Percentiles rank a stretch among this genome's conserved stretches.
Conservation (phyloP, 2,329 filamentous ascomycete genomes). For the Aotearoamyces nothofagi region DNA sequence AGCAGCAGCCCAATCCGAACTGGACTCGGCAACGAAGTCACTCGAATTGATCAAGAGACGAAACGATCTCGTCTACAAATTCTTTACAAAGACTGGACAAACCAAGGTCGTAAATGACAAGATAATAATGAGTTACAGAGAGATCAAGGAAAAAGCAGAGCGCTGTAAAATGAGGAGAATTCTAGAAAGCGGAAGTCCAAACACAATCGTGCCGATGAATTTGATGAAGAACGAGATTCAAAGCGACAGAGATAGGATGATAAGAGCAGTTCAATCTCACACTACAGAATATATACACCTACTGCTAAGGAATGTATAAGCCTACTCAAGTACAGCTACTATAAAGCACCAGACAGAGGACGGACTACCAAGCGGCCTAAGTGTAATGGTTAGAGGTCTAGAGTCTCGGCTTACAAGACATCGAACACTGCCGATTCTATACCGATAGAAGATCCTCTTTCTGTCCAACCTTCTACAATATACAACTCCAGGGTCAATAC, state of each 20-base stretch:
- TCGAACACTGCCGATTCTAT: neutral
- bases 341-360: neutral
- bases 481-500: neutral
- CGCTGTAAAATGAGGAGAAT: conserved; percentile 6
- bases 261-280: neutral
- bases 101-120: too few relatives aligned
- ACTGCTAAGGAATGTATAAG: neutral
- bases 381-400: too few relatives aligned
- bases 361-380: conserved; percentile 1
- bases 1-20: conserved; percentile 5
- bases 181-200: neutral
- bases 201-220: neutral
- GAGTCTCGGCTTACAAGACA: too few relatives aligned
- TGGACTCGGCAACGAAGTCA: conserved; percentile 6
- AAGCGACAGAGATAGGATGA: neutral
- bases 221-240: neutral
- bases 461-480: neutral
- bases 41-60: conserved; percentile 6
- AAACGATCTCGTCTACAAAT: conserved; percentile 8
- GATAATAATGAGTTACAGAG: conserved; percentile 3
- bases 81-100: conserved; percentile 21
- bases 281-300: neutral
- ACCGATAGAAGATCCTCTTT: neutral
- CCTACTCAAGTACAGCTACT: neutral
- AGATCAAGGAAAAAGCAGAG: conserved; percentile 8